A percentile compares a stretch with the other conserved stretches of the same genome.
Conservation (phyloP, 2,329 filamentous ascomycete species). For the Nannizzia gypsea region DNA sequence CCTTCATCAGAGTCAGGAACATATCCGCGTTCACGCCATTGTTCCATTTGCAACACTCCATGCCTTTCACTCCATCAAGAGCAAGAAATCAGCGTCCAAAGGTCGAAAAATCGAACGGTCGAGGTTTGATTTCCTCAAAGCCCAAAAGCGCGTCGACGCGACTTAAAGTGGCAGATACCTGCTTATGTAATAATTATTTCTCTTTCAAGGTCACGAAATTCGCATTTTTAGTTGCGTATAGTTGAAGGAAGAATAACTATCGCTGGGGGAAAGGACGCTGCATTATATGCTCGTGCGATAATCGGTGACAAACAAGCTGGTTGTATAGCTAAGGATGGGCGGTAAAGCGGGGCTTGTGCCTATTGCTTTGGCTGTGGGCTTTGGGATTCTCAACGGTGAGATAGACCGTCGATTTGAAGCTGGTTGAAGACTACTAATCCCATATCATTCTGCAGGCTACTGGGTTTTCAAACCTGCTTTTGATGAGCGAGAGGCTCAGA, state of each 20-base stretch:
- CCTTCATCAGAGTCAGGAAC: constrained; percentile 42
- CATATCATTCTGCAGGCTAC: constrained; percentile 24
- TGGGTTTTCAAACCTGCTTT: constrained; percentile 35
- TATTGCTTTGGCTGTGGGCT: constrained; percentile 27
- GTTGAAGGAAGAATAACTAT: background rate
- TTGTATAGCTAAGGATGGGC: constrained; percentile 20
- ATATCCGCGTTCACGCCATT: constrained; percentile 41
- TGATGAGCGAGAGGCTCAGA: constrained; percentile 27
- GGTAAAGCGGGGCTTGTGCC: constrained; percentile 26
- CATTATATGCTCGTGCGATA: background rate
- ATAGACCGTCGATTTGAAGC: background rate
- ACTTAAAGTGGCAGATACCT: constrained; percentile 9
- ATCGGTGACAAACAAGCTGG: background rate
- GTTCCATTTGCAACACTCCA: constrained; percentile 26
- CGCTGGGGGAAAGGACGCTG: background rate
- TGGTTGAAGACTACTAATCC: background rate
- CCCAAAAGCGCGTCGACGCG: constrained; percentile 16
- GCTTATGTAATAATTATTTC: constrained; percentile 6
- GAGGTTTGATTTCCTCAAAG: constrained; percentile 17
- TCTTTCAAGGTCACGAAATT: constrained; percentile 3
- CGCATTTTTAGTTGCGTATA: background rate
- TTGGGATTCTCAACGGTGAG: constrained; percentile 32
- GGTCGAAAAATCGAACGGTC: background rate
- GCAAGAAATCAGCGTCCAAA: background rate
- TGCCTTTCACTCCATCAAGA: constrained; percentile 1